Base-by-base conservation (phyloP, 805 yeast species). In the Saturnispora diversa region DNA sequence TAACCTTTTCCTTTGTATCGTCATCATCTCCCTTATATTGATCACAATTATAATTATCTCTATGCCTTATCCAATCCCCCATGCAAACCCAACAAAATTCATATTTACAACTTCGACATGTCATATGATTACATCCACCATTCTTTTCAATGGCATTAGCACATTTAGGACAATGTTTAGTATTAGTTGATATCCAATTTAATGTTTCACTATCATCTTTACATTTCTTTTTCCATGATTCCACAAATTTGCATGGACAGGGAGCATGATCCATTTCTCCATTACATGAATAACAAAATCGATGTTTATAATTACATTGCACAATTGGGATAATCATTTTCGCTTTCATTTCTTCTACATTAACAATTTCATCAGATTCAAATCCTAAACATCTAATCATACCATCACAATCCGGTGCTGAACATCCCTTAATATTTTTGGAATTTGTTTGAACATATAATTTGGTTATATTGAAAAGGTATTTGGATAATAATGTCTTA, bases 111-210 rank as follows among this genome's bases (percentile, higher is more conserved):
- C 76, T 79, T 3, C 74, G 66, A 59, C 98, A 92, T 1, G 77
- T 72, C 95, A 92, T 90, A 62, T 92, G 98, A 60, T 90, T 90
- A 63, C 98, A 92, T 0, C 98, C 98, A 17, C 97, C 97, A 55
- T 83, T 83, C 53, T 90, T 87, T 56, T 92, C 97, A 47, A 90
- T 92, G 22, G 77, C 66, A 1, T 86, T 65, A 8, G 65, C 64
- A 64, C 98, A 92, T 53, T 75, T 74, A 0, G 96, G 94, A 59
- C 98, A 92, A 33, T 74, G 73, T 50, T 85, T 80, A 1, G 98
- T 86, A 57, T 90, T 80, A 3, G 82, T 77, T 3, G 76, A 69
- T 19, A 92, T 78, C 97, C 97, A 92, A 52, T 80, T 75, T 2
- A 80, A 71, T 12, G 95, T 86, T 51, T 84, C 95, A 0, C 92